Evolutionary conservation across 1,139 yeast genomes (phyloP).

Genomic region (Williopsis jadinii): DNA sequence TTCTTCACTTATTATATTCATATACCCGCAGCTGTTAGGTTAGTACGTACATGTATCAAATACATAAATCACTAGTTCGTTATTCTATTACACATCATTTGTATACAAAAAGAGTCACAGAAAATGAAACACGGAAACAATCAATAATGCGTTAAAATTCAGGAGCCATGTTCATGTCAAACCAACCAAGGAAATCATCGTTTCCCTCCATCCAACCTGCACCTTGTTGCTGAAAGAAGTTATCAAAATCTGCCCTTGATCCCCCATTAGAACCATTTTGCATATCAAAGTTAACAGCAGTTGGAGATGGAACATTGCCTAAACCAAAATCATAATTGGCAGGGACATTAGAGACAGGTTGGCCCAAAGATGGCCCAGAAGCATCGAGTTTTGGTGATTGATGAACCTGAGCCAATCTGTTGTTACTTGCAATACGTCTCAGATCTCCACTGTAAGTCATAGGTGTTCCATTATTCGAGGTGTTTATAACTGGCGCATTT

Average conservation of each 20-base stretch:
- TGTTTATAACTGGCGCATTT: background rate
- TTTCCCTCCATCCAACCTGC: constrained; percentile 78
- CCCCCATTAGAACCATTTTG: constrained; percentile 4
- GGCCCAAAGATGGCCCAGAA: background rate
- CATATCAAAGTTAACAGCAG: constrained; percentile 1
- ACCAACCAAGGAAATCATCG: constrained; percentile 95
- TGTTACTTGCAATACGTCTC: constrained; percentile 15
- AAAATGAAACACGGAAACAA: background rate
- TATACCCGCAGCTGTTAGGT: too few species aligned
- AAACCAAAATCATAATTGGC: constrained; percentile 7
- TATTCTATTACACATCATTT: too few species aligned
- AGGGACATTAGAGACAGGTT: background rate
- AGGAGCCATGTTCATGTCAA: constrained; percentile 64
- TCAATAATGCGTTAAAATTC: constrained; percentile 31
- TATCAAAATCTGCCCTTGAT: constrained; percentile 21
- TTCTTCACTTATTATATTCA: too few species aligned
- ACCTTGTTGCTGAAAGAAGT: constrained; percentile 61
- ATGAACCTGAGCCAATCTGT: constrained; percentile 3
- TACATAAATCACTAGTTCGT: too few species aligned
- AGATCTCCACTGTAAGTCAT: constrained; percentile 5
- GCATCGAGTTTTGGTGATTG: constrained; percentile 1
- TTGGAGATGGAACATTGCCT: constrained; percentile 6
- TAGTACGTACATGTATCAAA: too few species aligned
- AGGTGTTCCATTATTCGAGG: background rate
- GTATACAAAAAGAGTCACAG: too few species aligned